phyloP scores from a whole-genome alignment of 306 rosid genomes.

The Senna tora region DNA sequence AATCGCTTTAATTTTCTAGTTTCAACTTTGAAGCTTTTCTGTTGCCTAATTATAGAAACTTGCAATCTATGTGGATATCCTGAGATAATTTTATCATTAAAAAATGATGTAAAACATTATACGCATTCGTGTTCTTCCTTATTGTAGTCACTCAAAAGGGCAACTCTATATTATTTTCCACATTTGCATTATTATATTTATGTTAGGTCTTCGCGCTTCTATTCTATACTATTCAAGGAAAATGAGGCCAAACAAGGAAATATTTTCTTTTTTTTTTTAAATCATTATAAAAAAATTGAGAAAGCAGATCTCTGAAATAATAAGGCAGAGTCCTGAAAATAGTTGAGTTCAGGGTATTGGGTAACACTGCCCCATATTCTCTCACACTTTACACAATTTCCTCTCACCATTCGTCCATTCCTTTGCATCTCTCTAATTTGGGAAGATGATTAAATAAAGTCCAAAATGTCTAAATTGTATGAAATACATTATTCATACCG shows the following conservation, averaged over 20 bases:
- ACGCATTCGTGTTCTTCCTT: neutral
- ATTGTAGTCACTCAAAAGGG: neutral
- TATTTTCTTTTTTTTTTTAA: neutral
- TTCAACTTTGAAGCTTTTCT: neutral
- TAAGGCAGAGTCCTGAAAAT: neutral
- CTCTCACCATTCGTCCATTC: too few species aligned
- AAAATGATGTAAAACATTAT: too few species aligned
- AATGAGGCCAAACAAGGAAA: neutral
- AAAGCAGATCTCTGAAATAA: neutral
- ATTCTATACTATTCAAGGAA: conserved; percentile 9
- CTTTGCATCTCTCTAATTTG: too few species aligned
- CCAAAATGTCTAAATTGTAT: too few species aligned
- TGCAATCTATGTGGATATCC: neutral
- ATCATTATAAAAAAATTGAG: neutral
- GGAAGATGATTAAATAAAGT: too few species aligned
- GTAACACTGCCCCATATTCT: conserved; percentile 43
- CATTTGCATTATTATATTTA: neutral
- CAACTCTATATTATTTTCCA: neutral
- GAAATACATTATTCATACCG: too few species aligned
- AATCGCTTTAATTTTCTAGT: neutral
- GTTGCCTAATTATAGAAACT: neutral
- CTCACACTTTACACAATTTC: conserved; percentile 17
- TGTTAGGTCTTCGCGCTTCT: neutral
- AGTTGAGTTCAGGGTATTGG: too few species aligned
- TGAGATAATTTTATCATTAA: too few species aligned